Conservation (phyloP, 2,329 filamentous ascomycete species). For the Stromatinia cepivora region DNA sequence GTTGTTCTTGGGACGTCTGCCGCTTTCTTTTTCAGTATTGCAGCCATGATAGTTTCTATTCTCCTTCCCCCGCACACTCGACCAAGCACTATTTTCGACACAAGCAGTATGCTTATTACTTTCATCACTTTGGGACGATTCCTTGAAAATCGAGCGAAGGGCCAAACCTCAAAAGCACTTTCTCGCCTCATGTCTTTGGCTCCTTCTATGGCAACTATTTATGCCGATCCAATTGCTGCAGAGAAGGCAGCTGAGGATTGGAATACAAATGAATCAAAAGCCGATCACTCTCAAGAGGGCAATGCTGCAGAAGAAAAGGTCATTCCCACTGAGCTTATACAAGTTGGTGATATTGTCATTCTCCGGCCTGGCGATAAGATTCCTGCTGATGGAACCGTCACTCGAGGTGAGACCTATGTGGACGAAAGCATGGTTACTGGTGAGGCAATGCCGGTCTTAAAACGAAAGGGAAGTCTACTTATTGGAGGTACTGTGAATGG, state of each 20-base stretch:
- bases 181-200: constrained; percentile 94
- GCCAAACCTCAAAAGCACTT: constrained; percentile 90
- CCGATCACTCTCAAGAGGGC: constrained; percentile 47
- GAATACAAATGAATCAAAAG: constrained; percentile 54
- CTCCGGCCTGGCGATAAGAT: constrained; percentile 95
- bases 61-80: constrained; percentile 72
- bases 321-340: constrained; percentile 92
- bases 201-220: constrained; percentile 96
- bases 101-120: constrained; percentile 96
- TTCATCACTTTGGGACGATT: constrained; percentile 91
- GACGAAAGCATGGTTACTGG: constrained; percentile 99
- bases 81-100: constrained; percentile 92
- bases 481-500: constrained; percentile 97
- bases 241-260: constrained; percentile 85
- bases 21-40: constrained; percentile 92
- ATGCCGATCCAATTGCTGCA: constrained; percentile 88
- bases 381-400: constrained; percentile 85
- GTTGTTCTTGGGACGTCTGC: constrained; percentile 91
- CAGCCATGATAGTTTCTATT: constrained; percentile 82
- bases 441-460: constrained; percentile 92
- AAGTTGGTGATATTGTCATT: constrained; percentile 91
- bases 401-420: constrained; percentile 86
- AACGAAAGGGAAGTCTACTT: constrained; percentile 74
- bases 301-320: constrained; percentile 75
- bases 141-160: constrained; percentile 92